Evolutionary conservation across 2,329 filamentous ascomycete species (phyloP).

Genomic region (Huntiella moniliformis): DNA sequence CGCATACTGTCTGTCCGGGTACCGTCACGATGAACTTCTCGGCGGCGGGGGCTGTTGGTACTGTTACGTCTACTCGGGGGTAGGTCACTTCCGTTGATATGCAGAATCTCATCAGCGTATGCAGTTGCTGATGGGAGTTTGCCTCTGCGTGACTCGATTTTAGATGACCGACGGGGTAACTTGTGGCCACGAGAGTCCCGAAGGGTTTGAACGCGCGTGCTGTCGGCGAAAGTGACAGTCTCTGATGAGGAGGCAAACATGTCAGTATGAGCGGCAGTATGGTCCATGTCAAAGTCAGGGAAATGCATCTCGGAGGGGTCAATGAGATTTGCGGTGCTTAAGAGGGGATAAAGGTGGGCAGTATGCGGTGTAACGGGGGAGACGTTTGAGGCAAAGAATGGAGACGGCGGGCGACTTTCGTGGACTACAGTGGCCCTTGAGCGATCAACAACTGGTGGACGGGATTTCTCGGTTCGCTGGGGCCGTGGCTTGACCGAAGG

Average conservation of each 20-base stretch:
- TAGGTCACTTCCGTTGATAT: constrained; percentile 5
- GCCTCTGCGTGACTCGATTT: constrained; percentile 2
- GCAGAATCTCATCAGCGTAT: not conserved
- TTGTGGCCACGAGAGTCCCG: constrained; percentile 1
- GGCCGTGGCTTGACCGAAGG: constrained; percentile 3
- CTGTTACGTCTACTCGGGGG: constrained; percentile 7
- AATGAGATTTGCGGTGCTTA: not conserved
- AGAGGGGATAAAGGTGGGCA: not conserved
- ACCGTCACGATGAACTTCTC: not conserved
- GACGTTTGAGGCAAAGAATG: not conserved
- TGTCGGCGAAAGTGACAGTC: constrained; percentile 5
- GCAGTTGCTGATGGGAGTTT: not conserved
- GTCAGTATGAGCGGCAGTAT: constrained; percentile 6
- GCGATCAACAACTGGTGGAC: too few relatives aligned
- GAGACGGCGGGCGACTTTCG: not conserved
- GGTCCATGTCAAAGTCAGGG: constrained; percentile 1
- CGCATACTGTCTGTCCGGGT: constrained; percentile 7
- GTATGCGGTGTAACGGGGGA: constrained; percentile 1
- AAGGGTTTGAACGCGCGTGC: not conserved
- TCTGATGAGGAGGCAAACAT: constrained; percentile 7
- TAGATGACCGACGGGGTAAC: constrained; percentile 1
- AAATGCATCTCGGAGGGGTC: not conserved
- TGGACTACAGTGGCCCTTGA: not conserved
- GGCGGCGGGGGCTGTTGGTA: not conserved
- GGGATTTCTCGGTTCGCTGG: too few relatives aligned